These are phyloP conservation scores for Senecio squalidus DNA, from an alignment of 140 eudicot genomes.

Conservation along the genomic window DNA sequence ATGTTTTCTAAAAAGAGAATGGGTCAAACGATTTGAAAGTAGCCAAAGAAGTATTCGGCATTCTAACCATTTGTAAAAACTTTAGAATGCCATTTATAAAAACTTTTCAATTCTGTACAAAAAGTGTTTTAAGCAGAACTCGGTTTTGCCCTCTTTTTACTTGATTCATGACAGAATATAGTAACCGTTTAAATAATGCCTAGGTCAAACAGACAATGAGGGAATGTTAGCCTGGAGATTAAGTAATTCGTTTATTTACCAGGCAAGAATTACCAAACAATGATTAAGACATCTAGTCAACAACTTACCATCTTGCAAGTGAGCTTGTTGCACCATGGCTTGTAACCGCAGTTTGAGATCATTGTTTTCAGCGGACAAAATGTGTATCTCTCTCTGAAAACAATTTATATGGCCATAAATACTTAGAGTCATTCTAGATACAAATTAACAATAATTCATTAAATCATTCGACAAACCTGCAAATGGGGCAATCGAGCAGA, in stretches of 20 bases:
- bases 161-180: too few relatives aligned
- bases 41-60: not conserved
- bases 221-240: not conserved
- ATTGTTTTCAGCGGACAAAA: constrained; percentile 57
- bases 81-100: too few relatives aligned
- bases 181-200: too few relatives aligned
- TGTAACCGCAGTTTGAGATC: constrained; percentile 72
- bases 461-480: constrained; percentile 42
- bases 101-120: too few relatives aligned
- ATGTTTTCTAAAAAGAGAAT: not conserved
- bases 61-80: too few relatives aligned
- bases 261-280: not conserved
- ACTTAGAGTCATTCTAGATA: not conserved
- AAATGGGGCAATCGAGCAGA: constrained; percentile 58
- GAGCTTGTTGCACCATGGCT: constrained; percentile 70
- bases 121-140: too few relatives aligned
- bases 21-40: not conserved
- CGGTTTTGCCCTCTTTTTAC: too few relatives aligned
- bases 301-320: constrained; percentile 71
- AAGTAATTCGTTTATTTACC: not conserved
- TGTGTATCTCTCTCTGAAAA: constrained; percentile 61
- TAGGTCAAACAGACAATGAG: too few relatives aligned
- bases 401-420: constrained; percentile 5
- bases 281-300: not conserved
- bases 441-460: not conserved